Conservation (phyloP, 495 filamentous ascomycete genomes). For the Hyphodiscus hymeniophilus region DNA sequence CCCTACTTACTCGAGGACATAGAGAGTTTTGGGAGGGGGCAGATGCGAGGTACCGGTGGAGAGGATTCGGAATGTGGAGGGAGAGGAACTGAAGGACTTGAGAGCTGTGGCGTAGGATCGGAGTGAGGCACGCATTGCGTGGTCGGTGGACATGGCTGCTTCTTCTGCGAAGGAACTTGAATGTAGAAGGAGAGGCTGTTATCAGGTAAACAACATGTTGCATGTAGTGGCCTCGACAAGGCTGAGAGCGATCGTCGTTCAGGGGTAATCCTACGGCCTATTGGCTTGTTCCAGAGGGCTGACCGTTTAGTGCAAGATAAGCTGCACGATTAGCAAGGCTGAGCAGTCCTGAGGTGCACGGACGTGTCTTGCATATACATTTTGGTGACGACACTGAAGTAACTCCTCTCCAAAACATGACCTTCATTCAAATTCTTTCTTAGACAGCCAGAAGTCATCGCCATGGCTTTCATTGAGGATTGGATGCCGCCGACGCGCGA, state of each 20-base stretch:
- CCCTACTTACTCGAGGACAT: constrained; percentile 92
- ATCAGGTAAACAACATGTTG: too few relatives aligned
- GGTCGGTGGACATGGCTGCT: neutral
- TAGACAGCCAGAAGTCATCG: neutral
- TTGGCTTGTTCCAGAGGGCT: too few relatives aligned
- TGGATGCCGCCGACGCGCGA: constrained; percentile 20
- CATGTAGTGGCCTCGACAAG: neutral
- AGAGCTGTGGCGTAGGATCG: constrained; percentile 14
- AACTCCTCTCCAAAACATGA: neutral
- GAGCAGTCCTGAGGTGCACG: too few relatives aligned
- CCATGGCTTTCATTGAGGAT: constrained; percentile 16
- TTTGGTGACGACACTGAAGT: constrained; percentile 2
- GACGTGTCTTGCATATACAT: neutral
- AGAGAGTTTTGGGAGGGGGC: constrained; percentile 37
- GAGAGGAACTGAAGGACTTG: constrained; percentile 14
- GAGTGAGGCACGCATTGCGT: constrained; percentile 9
- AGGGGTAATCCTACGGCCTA: too few relatives aligned
- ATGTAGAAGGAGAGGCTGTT: neutral
- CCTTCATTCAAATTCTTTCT: neutral
- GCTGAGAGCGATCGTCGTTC: neutral
- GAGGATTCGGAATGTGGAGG: constrained; percentile 16
- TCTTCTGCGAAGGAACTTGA: too few relatives aligned
- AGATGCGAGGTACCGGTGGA: constrained; percentile 5
- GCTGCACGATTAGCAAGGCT: too few relatives aligned
- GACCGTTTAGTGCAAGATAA: too few relatives aligned